phyloP scores from a whole-genome alignment of 768 basidiomycete genomes.

The Collybia mongolica region DNA sequence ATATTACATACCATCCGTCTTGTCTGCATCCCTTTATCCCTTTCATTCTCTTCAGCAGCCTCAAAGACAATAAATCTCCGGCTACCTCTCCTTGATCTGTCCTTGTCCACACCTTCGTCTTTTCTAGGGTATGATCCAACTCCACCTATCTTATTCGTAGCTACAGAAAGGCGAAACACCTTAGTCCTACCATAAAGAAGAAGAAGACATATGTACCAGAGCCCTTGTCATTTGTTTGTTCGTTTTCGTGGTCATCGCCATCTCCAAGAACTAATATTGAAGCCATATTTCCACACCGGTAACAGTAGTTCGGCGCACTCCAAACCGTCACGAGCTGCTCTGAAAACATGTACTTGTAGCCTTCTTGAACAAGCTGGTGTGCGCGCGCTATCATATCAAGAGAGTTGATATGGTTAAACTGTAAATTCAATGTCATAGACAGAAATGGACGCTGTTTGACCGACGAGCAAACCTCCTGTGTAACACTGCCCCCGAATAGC shows the following conservation, averaged over 20 bases:
- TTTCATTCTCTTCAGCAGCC: constrained; percentile 86
- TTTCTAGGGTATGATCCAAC: not conserved
- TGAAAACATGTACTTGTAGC: constrained; percentile 97
- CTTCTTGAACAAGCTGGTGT: constrained; percentile 95
- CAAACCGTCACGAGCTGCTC: constrained; percentile 89
- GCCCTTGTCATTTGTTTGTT: no score
- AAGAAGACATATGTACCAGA: no score
- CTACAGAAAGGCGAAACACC: no score
- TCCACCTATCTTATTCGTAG: not conserved
- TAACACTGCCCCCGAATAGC: constrained; percentile 87
- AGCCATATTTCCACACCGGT: constrained; percentile 84
- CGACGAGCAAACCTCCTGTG: constrained; percentile 60
- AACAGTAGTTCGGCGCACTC: constrained; percentile 88
- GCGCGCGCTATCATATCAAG: constrained; percentile 89
- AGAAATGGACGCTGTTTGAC: constrained; percentile 1
- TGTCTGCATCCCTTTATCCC: constrained; percentile 76
- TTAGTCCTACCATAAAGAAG: no score
- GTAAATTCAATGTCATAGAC: not conserved
- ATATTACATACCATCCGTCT: constrained; percentile 62
- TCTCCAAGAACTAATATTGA: constrained; percentile 85
- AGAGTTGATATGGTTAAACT: constrained; percentile 94
- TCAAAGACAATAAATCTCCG: constrained; percentile 75
- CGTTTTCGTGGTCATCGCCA: constrained; percentile 32
- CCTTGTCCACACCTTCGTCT: not conserved
- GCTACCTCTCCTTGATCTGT: not conserved